Evolutionary conservation across 1,139 yeast genomes (phyloP), one percentile per base, ranked within the genome.

Genomic region (Scheffersomyces cryptocercus): DNA sequence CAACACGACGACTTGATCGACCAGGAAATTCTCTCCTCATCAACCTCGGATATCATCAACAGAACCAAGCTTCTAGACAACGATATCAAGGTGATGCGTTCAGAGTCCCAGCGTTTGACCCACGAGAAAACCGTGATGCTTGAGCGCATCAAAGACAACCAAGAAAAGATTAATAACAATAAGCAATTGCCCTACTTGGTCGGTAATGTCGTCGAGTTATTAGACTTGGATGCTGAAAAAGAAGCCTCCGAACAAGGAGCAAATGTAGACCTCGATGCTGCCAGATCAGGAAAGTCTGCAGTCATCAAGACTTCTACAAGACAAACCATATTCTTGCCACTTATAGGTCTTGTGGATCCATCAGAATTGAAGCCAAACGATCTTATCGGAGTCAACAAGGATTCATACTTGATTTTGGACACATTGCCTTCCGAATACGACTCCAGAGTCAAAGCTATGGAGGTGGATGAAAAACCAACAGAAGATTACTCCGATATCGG

Each of bases 391-490:
- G 99, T 95, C 38, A 95, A 95, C 65, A 95, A 95, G 68, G 99
- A 95, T 62, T 88, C 97, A 5, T 95, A 91, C 62, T 77, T 95
- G 54, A 87, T 95, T 45, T 77, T 95, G 59, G 99, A 95, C 66
- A 90, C 96, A 3, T 75, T 95, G 54, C 99, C 99, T 7, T 90
- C 97, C 3, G 99, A 95, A 67, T 95, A 93, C 62, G 99, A 95
- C 65, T 87, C 96, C 40, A 80, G 99, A 56, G 99, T 95, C 41
- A 93, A 93, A 68, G 98, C 99, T 8, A 93, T 93, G 99, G 99
- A 93, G 67, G 98, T 95, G 39, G 99, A 95, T 64, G 99, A 93
- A 67, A 90, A 91, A 62, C 99, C 99, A 44, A 87, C 96, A 1
- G 99, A 93, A 65, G 90, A 96, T 16, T 93, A 95, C 64, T 84